Percentiles rank a stretch among this genome's conserved stretches.
Evolutionary conservation across 2,329 filamentous ascomycete species (phyloP).

Genomic region (Nemania sp.): DNA sequence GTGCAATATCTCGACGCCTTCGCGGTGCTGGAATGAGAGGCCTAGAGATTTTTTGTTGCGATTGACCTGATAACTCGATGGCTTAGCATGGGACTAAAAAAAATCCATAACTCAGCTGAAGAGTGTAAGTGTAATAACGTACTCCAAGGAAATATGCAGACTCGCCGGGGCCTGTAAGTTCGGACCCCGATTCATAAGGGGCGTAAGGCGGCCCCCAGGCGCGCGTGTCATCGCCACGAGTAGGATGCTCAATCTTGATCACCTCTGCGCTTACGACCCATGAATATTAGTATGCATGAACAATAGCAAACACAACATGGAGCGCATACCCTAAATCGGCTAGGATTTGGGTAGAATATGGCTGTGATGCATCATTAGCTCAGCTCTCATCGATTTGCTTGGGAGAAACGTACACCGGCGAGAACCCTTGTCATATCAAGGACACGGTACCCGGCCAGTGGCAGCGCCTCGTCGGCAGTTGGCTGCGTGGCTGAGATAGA

Average conservation of each 20-base stretch:
- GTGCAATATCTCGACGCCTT: constrained; percentile 85
- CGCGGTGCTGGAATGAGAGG: constrained; percentile 83
- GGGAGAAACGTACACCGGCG: constrained; percentile 72
- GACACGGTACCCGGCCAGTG: constrained; percentile 83
- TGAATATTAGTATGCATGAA: constrained; percentile 34
- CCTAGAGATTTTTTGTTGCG: constrained; percentile 96
- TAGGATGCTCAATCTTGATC: constrained; percentile 95
- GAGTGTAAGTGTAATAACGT: too few relatives aligned
- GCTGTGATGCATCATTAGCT: constrained; percentile 56
- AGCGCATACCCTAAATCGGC: constrained; percentile 84
- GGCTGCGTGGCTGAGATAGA: constrained; percentile 32
- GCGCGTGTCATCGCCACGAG: constrained; percentile 87
- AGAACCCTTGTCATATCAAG: constrained; percentile 96
- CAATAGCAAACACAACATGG: not conserved
- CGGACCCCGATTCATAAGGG: constrained; percentile 65
- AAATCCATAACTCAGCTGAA: too few relatives aligned
- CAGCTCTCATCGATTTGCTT: not conserved
- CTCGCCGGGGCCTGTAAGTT: constrained; percentile 74
- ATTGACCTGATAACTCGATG: constrained; percentile 66
- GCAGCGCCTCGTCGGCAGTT: constrained; percentile 47
- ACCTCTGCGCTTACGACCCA: constrained; percentile 74
- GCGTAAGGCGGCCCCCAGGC: constrained; percentile 98
- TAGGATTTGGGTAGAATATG: constrained; percentile 95
- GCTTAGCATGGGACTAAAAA: too few relatives aligned
- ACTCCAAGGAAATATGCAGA: constrained; percentile 94